These are phyloP conservation scores for Jamesozyma gamospora DNA, from an alignment of 805 yeast genomes.

Conservation along the genomic window DNA sequence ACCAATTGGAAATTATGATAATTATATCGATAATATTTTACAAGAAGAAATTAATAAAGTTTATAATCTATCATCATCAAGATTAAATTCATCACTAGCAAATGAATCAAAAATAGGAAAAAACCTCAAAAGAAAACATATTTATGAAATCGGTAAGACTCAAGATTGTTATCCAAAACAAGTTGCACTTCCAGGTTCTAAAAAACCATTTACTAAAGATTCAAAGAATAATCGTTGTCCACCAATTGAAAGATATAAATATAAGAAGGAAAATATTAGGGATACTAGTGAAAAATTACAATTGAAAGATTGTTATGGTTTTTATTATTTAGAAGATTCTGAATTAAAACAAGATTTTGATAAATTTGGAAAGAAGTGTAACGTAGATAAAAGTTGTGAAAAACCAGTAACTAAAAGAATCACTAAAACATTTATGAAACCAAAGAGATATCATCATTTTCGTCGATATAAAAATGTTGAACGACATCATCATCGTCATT, in stretches of 20 bases:
- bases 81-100: neutral
- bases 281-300: neutral
- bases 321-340: neutral
- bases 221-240: neutral
- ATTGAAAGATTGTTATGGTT: neutral
- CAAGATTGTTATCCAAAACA: neutral
- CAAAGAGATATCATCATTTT: neutral
- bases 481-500: neutral
- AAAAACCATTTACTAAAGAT: neutral
- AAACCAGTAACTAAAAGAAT: neutral
- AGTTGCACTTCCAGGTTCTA: neutral
- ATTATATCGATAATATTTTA: neutral
- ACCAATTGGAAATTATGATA: neutral
- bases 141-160: neutral
- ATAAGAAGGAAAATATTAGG: neutral
- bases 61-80: neutral
- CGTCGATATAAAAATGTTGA: neutral
- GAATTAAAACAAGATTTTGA: neutral
- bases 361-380: neutral
- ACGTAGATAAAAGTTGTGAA: neutral
- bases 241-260: neutral
- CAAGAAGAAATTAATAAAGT: neutral
- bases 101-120: neutral
- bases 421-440: neutral
- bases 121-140: neutral